A percentile compares a stretch with the other conserved stretches of the same genome.
These are phyloP conservation scores for Thozetella sp. DNA, from an alignment of 495 filamentous ascomycete species.

Conservation along the genomic window DNA sequence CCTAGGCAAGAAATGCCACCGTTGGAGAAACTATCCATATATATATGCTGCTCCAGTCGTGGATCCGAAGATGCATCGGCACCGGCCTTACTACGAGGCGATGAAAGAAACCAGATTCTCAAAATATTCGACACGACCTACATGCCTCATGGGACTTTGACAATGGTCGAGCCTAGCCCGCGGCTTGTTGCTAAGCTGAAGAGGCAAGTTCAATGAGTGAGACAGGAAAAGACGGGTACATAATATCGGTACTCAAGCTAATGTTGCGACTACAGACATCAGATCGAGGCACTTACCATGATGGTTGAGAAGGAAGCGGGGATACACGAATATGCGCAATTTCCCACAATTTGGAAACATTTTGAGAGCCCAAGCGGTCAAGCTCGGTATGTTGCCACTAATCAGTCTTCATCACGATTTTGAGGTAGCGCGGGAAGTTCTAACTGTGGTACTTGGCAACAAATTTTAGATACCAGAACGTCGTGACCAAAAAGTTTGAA, in stretches of 20 bases:
- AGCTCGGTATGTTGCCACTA: background rate
- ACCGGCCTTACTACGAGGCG: background rate
- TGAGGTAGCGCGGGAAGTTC: too few relatives aligned
- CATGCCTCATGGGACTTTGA: background rate
- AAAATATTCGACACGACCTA: background rate
- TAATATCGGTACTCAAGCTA: background rate
- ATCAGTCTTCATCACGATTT: background rate
- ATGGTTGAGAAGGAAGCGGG: conserved; percentile 28
- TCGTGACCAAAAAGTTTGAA: conserved; percentile 11
- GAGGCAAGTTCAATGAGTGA: background rate
- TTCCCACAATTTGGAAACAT: background rate
- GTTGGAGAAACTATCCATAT: background rate
- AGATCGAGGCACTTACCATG: conserved; percentile 19
- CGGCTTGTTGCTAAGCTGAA: background rate
- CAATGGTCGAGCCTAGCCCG: background rate
- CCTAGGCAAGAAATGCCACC: conserved; percentile 10
- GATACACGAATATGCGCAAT: background rate
- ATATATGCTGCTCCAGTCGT: background rate
- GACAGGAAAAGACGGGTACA: background rate
- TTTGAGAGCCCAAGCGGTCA: background rate
- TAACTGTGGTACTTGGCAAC: conserved; percentile 7
- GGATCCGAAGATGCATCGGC: background rate
- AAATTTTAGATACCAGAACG: conserved; percentile 13
- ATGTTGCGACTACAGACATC: conserved; percentile 11
- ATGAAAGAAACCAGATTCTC: background rate